Percentiles rank a stretch among this genome's conserved stretches.
phyloP scores from a whole-genome alignment of 2,329 filamentous ascomycete genomes.

The Pseudogymnoascus sp. region DNA sequence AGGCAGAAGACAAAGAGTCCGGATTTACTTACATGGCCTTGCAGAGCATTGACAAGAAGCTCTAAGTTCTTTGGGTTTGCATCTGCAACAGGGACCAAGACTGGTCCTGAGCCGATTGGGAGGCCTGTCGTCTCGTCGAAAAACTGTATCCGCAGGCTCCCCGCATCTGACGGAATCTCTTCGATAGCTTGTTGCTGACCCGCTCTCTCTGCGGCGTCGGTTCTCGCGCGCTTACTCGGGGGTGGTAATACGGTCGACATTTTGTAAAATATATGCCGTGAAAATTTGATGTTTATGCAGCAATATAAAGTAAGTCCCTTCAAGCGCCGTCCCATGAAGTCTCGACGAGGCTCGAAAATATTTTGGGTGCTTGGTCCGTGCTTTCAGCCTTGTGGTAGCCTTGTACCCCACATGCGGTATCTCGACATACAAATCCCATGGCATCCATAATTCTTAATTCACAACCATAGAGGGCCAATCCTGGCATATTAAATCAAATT shows the following conservation, averaged over 20 bases:
- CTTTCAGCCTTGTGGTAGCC: constrained; percentile 23
- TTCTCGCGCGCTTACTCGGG: constrained; percentile 78
- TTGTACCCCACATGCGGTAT: constrained; percentile 5
- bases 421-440: neutral
- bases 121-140: constrained; percentile 72
- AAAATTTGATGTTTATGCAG: neutral
- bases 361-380: constrained; percentile 9
- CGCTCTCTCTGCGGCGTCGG: constrained; percentile 63
- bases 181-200: constrained; percentile 68
- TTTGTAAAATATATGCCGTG: constrained; percentile 10
- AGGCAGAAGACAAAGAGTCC: neutral
- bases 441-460: neutral
- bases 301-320: constrained; percentile 1
- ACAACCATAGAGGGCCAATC: neutral
- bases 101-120: constrained; percentile 51
- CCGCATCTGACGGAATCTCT: constrained; percentile 57
- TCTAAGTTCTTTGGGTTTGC: constrained; percentile 85
- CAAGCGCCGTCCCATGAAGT: constrained; percentile 11
- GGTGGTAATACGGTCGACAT: constrained; percentile 83
- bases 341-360: constrained; percentile 15
- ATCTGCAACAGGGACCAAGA: constrained; percentile 72
- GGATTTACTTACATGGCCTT: constrained; percentile 53
- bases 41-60: constrained; percentile 73
- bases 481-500: neutral
- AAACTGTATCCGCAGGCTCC: constrained; percentile 80